A percentile compares a stretch with the other conserved stretches of the same genome.
Evolutionary conservation across 2,329 filamentous ascomycete species (phyloP).

Genomic region (Colletotrichum chrysophilum): DNA sequence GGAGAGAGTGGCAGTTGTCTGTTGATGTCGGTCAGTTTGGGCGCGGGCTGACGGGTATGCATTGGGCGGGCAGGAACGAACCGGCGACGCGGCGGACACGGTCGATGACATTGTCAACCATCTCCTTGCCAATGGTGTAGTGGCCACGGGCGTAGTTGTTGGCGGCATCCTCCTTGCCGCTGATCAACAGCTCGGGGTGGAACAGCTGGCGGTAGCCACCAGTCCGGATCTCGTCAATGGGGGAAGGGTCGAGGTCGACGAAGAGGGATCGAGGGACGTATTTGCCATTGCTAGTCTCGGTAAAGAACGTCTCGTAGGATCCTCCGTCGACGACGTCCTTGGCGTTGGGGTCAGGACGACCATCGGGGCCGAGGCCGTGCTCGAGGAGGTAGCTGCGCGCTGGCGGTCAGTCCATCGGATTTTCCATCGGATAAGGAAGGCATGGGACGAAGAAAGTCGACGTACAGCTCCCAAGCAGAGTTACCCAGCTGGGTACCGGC

Average conservation of each 20-base stretch:
- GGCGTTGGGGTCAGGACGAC: slow-evolving; percentile 65
- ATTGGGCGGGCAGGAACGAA: slow-evolving; percentile 39
- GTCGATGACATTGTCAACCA: slow-evolving; percentile 74
- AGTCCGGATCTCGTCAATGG: slow-evolving; percentile 76
- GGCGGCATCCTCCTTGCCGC: slow-evolving; percentile 78
- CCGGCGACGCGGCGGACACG: slow-evolving; percentile 72
- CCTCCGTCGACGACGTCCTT: slow-evolving; percentile 66
- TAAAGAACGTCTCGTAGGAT: slow-evolving; percentile 77
- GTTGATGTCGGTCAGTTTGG: slow-evolving; percentile 23
- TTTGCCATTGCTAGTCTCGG: slow-evolving; percentile 73
- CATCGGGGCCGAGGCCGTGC: slow-evolving; percentile 71
- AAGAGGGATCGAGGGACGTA: slow-evolving; percentile 76
- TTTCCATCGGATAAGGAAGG: slow-evolving; percentile 20
- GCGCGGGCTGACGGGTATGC: neutral
- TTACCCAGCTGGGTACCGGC: slow-evolving; percentile 77
- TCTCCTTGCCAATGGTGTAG: slow-evolving; percentile 80
- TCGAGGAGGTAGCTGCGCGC: slow-evolving; percentile 70
- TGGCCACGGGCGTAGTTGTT: slow-evolving; percentile 81
- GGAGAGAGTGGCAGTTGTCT: slow-evolving; percentile 77
- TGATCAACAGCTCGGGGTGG: slow-evolving; percentile 75
- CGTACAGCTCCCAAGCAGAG: slow-evolving; percentile 79
- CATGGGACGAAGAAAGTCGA: slow-evolving; percentile 24
- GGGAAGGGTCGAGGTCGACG: slow-evolving; percentile 74
- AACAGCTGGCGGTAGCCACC: slow-evolving; percentile 72
- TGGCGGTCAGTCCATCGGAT: slow-evolving; percentile 16